Base-by-base conservation (phyloP, 306 rosid genomes). In the Glycine tomentella region DNA sequence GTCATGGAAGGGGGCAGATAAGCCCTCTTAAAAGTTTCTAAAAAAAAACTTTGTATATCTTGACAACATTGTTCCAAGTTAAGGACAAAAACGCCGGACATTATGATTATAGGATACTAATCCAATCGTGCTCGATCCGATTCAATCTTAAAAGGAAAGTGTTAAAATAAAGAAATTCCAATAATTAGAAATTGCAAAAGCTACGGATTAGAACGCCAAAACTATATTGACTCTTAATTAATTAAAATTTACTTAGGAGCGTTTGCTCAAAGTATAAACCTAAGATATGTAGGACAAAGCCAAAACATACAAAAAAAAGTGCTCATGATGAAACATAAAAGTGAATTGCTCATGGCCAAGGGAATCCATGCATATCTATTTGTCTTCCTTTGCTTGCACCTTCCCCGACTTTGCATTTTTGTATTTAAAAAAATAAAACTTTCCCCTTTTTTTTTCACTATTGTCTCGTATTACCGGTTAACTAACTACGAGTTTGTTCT, bases 51-150 rank as follows among this genome's bases (percentile, higher is more conserved):
- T 69, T 46, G 75, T 48, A 48, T 69, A 69, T 69, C 31, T 25
- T 25, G 31, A 67, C 36, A 77, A 65, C 63, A 76, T 45, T 12
- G 55, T 51, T 67, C 33, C 76, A 38, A 59, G 48, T 77, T 76
- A 45, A 17, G n/a, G 81, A 84, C 89, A 73, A 81, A 87, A 87
- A 63, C 25, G 50, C 63, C 75, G 53, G 20, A 83, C 83, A 83
- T 53, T 75, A 15, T 63, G 82, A 83, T 66, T 75, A 69, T 25
- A 79, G 46, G 79, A 62, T 69, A 52, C 72, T 72, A 64, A 78
- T 78, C 80, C 55, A 75, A 70, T 79, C 73, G 31, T 7, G 61
- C 74, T 74, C 17, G 2, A 78, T 67, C 79, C 51, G 36, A 55
- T 81, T 74, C 75, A 72, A 63, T 78, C 77, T 51, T 33, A 15